phyloP scores from a whole-genome alignment of 306 rosid species.

The Benincasa hispida region DNA sequence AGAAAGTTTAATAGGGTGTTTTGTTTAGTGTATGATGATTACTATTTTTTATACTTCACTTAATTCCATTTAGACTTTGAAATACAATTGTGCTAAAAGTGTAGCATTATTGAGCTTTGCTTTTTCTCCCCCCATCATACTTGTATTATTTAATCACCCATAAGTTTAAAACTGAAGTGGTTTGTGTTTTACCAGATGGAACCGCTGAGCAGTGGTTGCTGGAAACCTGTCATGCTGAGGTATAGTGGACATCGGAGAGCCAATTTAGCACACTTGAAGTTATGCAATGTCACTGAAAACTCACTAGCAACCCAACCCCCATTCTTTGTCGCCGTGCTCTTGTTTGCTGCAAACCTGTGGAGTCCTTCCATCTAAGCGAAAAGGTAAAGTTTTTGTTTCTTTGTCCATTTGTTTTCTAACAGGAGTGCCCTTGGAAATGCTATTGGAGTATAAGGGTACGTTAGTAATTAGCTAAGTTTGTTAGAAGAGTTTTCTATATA shows the following conservation, averaged over 20 bases:
- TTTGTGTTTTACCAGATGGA: background rate
- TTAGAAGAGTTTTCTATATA: background rate
- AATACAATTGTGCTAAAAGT: background rate
- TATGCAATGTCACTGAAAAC: background rate
- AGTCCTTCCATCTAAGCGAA: background rate
- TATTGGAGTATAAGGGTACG: background rate
- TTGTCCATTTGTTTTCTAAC: background rate
- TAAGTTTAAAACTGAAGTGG: background rate
- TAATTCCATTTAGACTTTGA: background rate
- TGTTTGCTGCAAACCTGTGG: background rate
- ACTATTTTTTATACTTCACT: background rate
- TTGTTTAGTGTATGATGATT: background rate
- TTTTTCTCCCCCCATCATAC: background rate
- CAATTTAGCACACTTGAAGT: background rate
- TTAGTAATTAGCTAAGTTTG: background rate
- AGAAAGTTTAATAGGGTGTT: background rate
- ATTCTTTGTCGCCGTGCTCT: background rate
- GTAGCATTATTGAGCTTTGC: background rate
- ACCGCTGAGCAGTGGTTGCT: background rate
- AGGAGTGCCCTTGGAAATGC: background rate
- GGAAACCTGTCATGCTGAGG: background rate
- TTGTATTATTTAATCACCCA: background rate
- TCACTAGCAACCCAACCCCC: background rate
- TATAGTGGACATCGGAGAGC: background rate
- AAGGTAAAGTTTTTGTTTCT: background rate